Evolutionary conservation across 2,329 filamentous ascomycete genomes (phyloP), one percentile per base, ranked within the genome.

Genomic region (Pseudohalonectria lignicola): DNA sequence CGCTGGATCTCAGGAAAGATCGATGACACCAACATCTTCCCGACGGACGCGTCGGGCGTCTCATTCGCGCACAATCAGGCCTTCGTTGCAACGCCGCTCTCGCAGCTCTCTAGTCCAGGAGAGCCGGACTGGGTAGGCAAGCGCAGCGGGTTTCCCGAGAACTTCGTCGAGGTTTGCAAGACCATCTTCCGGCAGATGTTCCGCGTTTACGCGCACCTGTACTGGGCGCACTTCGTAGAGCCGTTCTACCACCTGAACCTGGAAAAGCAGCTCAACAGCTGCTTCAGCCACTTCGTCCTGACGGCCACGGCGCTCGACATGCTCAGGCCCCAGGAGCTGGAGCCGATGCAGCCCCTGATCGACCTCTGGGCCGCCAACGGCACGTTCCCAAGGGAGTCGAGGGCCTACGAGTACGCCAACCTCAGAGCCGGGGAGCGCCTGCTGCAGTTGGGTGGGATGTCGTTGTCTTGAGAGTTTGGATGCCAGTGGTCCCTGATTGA

Each of bases 161-260:
- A 86, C 47, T 96, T 95, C 59, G 71, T 90, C 50, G 77, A 82
- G 44, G 87, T 94, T 49, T 92, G 90, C 67, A 87, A 93, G 67
- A 82, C 82, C 47, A 92, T 95, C 53, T 90, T 95, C 67, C 83
- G 88, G 51, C 92, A 95, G 63, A 96, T 98, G 82, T 96, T 98
- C 71, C 84, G 92, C 42, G 90, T 95, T 49, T 98, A 98, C 55
- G 82, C 92, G 34, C 92, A 98, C 61, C 78, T 98, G 43, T 98
- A 98, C 69, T 95, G 94, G 74, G 86, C 88, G 41, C 92, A 98
- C 61, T 98, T 86, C 61, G 66, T 79, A 43, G 82, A 86, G 48
- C 36, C 36, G 13, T 86, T 87, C 61, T 90, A 86, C 62, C 81
- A 88, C 57, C 71, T 90, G 47, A 86, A 84, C 63, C 66, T 83